phyloP scores from a whole-genome alignment of 2,329 filamentous ascomycete genomes.

The Diaporthe helianthi region DNA sequence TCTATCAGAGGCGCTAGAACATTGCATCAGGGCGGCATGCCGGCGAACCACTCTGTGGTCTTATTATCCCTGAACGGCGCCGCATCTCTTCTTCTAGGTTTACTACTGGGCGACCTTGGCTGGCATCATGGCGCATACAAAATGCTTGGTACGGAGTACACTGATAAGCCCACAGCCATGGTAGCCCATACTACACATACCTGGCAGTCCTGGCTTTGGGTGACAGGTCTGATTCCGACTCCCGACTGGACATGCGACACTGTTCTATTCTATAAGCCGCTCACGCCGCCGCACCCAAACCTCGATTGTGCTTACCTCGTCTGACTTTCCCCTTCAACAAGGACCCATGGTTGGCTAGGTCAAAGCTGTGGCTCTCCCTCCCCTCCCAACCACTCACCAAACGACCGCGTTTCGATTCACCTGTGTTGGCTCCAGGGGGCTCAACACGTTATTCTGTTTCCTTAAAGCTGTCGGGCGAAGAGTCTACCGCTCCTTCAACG shows the following conservation, averaged over 20 bases:
- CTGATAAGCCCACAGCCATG: slow-evolving; percentile 8
- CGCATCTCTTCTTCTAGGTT: background rate
- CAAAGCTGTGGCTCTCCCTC: background rate
- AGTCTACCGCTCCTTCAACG: slow-evolving; percentile 22
- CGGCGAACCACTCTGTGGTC: background rate
- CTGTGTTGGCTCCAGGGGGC: background rate
- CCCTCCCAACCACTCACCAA: background rate
- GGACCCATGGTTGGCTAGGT: background rate
- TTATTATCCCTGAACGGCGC: background rate
- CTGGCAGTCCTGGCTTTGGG: too few relatives aligned
- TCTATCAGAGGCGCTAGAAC: slow-evolving; percentile 20
- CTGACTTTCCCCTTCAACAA: background rate
- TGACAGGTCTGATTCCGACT: background rate
- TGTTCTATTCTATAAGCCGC: slow-evolving; percentile 2
- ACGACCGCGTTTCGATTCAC: background rate
- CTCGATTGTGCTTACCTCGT: background rate
- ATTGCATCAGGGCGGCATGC: slow-evolving; percentile 12
- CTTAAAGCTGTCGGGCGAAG: slow-evolving; percentile 2
- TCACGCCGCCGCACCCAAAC: background rate
- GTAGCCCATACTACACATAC: background rate
- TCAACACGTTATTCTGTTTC: too few relatives aligned
- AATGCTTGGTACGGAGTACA: background rate
- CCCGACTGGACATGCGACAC: background rate
- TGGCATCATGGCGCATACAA: slow-evolving; percentile 17
- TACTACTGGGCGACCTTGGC: slow-evolving; percentile 16